phyloP scores from a whole-genome alignment of 176 grass and related monocot species.

The Leersia perrieri region DNA sequence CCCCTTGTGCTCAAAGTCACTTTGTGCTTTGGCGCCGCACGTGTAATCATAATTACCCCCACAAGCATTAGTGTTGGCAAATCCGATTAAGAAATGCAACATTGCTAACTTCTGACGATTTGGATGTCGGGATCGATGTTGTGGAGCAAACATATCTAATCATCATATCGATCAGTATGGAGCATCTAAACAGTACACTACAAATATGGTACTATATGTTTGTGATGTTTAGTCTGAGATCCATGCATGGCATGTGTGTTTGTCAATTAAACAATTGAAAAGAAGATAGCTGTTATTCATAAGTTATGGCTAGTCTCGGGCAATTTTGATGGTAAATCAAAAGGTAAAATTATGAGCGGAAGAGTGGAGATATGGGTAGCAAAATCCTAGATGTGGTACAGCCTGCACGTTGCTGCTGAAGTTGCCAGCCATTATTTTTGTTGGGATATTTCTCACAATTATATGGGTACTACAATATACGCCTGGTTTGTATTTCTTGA shows the following conservation, averaged over 20 bases:
- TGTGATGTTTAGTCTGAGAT: not conserved
- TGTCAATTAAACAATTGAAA: not conserved
- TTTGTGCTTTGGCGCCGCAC: slow-evolving; percentile 24
- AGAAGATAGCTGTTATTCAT: not conserved
- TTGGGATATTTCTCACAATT: too few relatives aligned
- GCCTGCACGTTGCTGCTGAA: too few relatives aligned
- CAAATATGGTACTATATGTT: not conserved
- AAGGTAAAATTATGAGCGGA: not conserved
- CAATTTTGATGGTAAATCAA: not conserved
- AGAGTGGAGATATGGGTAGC: not conserved
- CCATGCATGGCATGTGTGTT: not conserved
- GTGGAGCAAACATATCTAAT: not conserved
- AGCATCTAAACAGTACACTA: not conserved
- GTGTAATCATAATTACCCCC: slow-evolving; percentile 42
- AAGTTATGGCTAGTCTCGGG: not conserved
- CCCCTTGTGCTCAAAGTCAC: slow-evolving; percentile 23
- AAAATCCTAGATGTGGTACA: not conserved
- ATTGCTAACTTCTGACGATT: not conserved
- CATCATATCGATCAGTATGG: not conserved
- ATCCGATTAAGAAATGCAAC: not conserved
- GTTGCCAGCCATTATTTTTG: too few relatives aligned
- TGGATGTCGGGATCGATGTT: not conserved
- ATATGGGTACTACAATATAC: too few relatives aligned
- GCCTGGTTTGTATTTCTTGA: too few relatives aligned
- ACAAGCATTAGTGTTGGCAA: slow-evolving; percentile 15